Evolutionary conservation across 306 rosid species (phyloP).

Genomic region (Quercus aquifolioides): DNA sequence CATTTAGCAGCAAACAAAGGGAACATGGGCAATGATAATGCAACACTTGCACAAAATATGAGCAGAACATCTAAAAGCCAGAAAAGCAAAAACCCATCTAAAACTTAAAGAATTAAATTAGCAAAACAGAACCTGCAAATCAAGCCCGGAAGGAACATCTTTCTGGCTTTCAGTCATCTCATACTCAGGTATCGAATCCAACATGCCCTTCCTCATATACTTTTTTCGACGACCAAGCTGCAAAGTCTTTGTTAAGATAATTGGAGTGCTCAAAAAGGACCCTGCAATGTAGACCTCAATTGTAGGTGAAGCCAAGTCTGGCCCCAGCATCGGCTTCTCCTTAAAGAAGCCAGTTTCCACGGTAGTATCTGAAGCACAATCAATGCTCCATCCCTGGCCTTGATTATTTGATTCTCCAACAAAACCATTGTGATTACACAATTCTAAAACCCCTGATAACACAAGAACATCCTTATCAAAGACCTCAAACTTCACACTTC

Average conservation of each 20-base stretch:
- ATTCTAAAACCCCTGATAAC: slow-evolving; percentile 63
- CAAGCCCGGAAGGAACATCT: slow-evolving; percentile 32
- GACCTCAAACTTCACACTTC: slow-evolving; percentile 76
- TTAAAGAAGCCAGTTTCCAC: slow-evolving; percentile 46
- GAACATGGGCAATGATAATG: neutral
- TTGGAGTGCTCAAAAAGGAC: slow-evolving; percentile 63
- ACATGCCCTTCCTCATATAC: slow-evolving; percentile 42
- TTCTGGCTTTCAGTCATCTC: slow-evolving; percentile 49
- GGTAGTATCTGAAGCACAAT: slow-evolving; percentile 50
- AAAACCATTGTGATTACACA: slow-evolving; percentile 36
- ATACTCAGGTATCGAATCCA: slow-evolving; percentile 70
- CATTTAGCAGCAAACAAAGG: slow-evolving; percentile 5
- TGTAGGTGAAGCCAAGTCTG: slow-evolving; percentile 44
- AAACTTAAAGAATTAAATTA: neutral
- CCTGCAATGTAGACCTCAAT: slow-evolving; percentile 84
- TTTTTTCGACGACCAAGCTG: slow-evolving; percentile 49
- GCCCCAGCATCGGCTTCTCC: slow-evolving; percentile 42
- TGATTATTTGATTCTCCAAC: slow-evolving; percentile 31
- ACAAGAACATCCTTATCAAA: slow-evolving; percentile 56
- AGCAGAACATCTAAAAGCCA: neutral
- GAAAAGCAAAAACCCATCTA: neutral
- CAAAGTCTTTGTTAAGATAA: slow-evolving; percentile 64
- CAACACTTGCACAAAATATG: slow-evolving; percentile 3
- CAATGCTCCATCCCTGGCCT: slow-evolving; percentile 62
- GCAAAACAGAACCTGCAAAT: slow-evolving; percentile 48